Evolutionary conservation across 495 filamentous ascomycete genomes (phyloP).

Genomic region (Penicillium paradoxum): DNA sequence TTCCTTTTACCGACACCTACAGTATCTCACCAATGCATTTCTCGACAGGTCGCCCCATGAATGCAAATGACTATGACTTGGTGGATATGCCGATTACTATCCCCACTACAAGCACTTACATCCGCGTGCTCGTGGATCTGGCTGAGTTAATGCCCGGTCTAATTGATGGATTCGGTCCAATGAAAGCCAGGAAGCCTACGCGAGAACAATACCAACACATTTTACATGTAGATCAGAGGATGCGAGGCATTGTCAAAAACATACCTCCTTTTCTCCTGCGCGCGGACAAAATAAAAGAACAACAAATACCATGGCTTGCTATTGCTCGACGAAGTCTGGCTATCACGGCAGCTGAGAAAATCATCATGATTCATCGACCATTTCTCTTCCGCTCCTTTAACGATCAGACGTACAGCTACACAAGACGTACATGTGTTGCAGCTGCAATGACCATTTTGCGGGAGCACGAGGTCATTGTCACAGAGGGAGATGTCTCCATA

Average conservation of each 20-base stretch:
- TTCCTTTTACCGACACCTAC: slow-evolving; percentile 46
- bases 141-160: slow-evolving; percentile 39
- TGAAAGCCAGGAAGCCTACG: slow-evolving; percentile 25
- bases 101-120: slow-evolving; percentile 39
- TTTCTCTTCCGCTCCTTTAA: slow-evolving; percentile 44
- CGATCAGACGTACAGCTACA: slow-evolving; percentile 34
- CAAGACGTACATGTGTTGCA: slow-evolving; percentile 40
- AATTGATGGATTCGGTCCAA: slow-evolving; percentile 34
- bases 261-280: slow-evolving; percentile 31
- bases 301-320: slow-evolving; percentile 34
- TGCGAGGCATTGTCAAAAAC: slow-evolving; percentile 33
- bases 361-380: slow-evolving; percentile 49
- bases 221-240: slow-evolving; percentile 36
- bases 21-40: slow-evolving; percentile 39
- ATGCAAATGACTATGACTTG: slow-evolving; percentile 40
- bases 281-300: slow-evolving; percentile 22
- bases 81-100: slow-evolving; percentile 22
- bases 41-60: slow-evolving; percentile 33
- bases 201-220: slow-evolving; percentile 42
- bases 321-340: slow-evolving; percentile 39
- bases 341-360: slow-evolving; percentile 45
- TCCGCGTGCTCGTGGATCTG: slow-evolving; percentile 34
- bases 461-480: slow-evolving; percentile 30
- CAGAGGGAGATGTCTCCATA: slow-evolving; percentile 27
- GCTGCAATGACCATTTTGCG: slow-evolving; percentile 45